Evolutionary conservation across 306 rosid species (phyloP).

Genomic region (Cicer arietinum): DNA sequence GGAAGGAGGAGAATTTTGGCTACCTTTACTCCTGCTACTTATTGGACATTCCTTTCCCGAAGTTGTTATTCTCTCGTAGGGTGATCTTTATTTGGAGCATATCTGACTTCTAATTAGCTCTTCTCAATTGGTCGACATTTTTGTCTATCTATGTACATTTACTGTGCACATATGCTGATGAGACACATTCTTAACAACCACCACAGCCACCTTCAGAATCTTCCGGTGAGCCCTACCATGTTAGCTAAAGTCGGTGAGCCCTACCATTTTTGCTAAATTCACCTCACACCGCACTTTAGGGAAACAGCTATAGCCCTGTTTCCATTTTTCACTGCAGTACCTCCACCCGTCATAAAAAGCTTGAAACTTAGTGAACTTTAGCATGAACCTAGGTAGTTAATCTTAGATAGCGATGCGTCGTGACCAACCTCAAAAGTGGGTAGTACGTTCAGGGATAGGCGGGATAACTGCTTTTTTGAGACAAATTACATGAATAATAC

Average conservation of each 20-base stretch:
- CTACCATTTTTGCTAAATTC: neutral
- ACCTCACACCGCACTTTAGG: neutral
- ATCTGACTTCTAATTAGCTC: neutral
- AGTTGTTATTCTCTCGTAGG: no score
- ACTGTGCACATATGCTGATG: neutral
- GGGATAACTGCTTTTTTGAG: no score
- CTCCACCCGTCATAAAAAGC: neutral
- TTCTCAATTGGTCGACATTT: neutral
- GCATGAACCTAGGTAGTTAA: neutral
- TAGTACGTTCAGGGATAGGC: no score
- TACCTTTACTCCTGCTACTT: no score
- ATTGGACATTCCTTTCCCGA: neutral
- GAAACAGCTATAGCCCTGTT: neutral
- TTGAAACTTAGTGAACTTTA: neutral
- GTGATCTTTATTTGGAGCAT: neutral
- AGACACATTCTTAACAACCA: neutral
- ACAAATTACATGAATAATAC: no score
- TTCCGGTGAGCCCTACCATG: neutral
- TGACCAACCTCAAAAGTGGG: no score
- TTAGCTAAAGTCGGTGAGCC: neutral
- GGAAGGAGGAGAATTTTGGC: no score
- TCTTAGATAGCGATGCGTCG: no score
- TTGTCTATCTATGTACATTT: neutral
- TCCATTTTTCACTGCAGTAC: neutral
- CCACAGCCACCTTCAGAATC: neutral